Evolutionary conservation across 306 rosid species (phyloP), one percentile per base, ranked within the genome.

Genomic region (Hippophae gyantsensis): DNA sequence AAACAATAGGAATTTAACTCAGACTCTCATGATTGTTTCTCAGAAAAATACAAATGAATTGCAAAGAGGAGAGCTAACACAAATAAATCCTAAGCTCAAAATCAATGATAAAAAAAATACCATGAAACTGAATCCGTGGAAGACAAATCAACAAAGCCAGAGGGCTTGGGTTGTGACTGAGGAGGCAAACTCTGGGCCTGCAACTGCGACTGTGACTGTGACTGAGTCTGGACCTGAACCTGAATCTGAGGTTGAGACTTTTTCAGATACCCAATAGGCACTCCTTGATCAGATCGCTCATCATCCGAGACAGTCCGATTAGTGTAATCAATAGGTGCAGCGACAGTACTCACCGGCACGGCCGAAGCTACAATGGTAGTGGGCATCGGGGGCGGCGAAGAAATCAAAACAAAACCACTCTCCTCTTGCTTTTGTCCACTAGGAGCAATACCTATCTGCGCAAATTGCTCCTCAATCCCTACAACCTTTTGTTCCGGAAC

Each of bases 111-210:
- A 12, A 53, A 55, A 52, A 23, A 40, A 52, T 61, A 93, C 99
- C 99, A 88, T 63, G 99, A 86, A 64, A 88, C 95, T 13, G 97
- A 93, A 79, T 93, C 99, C 10, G 97, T 95, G 14, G 97, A 93
- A 53, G 86, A 84, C 73, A 86, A 59, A 73, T 93, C 99, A 62
- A 45, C 48, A 57, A 66, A 69, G 1, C 80, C 87, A 26, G 78
- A 52, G n/a, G 95, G 73, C 76, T 83, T 87, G 41, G 79, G 95
- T 52, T 79, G 94, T 42, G 82, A 73, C 62, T 77, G 95, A 45
- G 82, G 67, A 11, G 74, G 70, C 45, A 55, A 63, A 53, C 56
- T 32, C 70, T 68, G 13, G 38, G 38, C 38, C 38, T 32, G 38
- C 4, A 3, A 32, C 38, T 32, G 38, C 0, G 38, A 2, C 38